Evolutionary conservation across 805 yeast genomes (phyloP).

Genomic region (Monosporozyma solicola): DNA sequence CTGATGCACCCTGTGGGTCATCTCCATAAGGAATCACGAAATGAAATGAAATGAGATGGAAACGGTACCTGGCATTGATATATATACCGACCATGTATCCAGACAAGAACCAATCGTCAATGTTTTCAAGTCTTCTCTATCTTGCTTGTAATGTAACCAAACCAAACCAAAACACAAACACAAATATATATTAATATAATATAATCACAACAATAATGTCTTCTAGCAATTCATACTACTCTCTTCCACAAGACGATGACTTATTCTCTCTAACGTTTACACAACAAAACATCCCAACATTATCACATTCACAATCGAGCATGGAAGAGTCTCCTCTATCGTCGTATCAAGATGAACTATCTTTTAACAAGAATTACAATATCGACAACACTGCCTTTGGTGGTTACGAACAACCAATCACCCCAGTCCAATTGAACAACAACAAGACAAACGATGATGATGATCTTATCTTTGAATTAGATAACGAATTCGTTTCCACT

Average conservation of each 20-base stretch:
- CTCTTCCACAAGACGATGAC: conserved; percentile 6
- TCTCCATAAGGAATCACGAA: too few relatives aligned
- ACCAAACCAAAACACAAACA: not conserved
- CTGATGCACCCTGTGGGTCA: too few relatives aligned
- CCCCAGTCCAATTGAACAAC: not conserved
- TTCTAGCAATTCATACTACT: not conserved
- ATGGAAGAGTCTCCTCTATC: not conserved
- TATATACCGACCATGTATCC: too few relatives aligned
- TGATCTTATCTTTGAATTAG: conserved; percentile 5
- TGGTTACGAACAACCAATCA: not conserved
- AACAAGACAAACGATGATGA: conserved; percentile 3
- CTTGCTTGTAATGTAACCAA: not conserved
- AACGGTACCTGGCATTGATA: not conserved
- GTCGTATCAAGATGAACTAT: conserved; percentile 4
- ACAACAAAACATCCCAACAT: conserved; percentile 1
- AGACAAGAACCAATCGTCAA: too few relatives aligned
- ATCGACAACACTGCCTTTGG: not conserved
- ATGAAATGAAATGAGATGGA: too few relatives aligned
- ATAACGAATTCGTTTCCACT: conserved; percentile 1
- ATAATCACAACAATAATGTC: conserved; percentile 1
- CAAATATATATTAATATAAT: not conserved
- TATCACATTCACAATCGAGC: conserved; percentile 6
- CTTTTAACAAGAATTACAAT: not conserved
- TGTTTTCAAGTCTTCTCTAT: not conserved
- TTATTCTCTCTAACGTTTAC: conserved; percentile 10